Evolutionary conservation across 2,329 filamentous ascomycete species (phyloP).

Genomic region (Colletotrichum coccodes): DNA sequence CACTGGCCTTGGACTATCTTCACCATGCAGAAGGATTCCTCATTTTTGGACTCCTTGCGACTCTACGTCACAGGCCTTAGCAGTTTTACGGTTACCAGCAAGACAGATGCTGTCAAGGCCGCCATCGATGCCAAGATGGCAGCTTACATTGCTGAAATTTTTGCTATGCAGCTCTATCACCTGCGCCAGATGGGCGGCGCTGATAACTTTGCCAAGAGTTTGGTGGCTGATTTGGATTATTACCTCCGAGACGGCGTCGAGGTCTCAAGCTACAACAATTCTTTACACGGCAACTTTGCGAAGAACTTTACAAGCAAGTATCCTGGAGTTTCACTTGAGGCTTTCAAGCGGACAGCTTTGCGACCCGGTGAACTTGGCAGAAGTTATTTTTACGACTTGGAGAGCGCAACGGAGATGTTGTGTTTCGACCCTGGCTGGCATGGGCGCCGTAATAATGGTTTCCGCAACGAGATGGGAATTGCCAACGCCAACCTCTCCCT

Average conservation of each 20-base stretch:
- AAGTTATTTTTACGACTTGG: slow-evolving; percentile 86
- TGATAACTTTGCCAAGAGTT: slow-evolving; percentile 71
- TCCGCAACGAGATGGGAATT: slow-evolving; percentile 82
- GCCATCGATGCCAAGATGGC: slow-evolving; percentile 77
- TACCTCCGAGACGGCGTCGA: slow-evolving; percentile 81
- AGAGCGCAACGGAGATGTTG: slow-evolving; percentile 80
- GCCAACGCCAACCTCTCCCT: slow-evolving; percentile 93
- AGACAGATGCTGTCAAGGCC: slow-evolving; percentile 64
- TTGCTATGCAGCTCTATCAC: slow-evolving; percentile 91
- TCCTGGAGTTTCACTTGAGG: slow-evolving; percentile 75
- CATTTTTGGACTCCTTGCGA: slow-evolving; percentile 78
- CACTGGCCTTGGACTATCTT: slow-evolving; percentile 96
- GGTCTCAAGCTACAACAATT: slow-evolving; percentile 86
- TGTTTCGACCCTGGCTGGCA: slow-evolving; percentile 82
- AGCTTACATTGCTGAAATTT: slow-evolving; percentile 85
- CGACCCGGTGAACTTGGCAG: slow-evolving; percentile 73
- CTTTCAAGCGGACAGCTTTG: slow-evolving; percentile 82
- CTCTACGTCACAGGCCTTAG: slow-evolving; percentile 72
- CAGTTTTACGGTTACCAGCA: slow-evolving; percentile 61
- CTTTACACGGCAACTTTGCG: slow-evolving; percentile 85
- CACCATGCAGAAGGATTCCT: slow-evolving; percentile 77
- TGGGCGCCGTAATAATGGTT: slow-evolving; percentile 75
- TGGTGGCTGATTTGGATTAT: slow-evolving; percentile 82
- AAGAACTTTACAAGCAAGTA: slow-evolving; percentile 87
- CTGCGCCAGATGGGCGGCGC: slow-evolving; percentile 80